Conservation (phyloP, 2,329 filamentous ascomycete species). For the Aspergillus aculeatinus region DNA sequence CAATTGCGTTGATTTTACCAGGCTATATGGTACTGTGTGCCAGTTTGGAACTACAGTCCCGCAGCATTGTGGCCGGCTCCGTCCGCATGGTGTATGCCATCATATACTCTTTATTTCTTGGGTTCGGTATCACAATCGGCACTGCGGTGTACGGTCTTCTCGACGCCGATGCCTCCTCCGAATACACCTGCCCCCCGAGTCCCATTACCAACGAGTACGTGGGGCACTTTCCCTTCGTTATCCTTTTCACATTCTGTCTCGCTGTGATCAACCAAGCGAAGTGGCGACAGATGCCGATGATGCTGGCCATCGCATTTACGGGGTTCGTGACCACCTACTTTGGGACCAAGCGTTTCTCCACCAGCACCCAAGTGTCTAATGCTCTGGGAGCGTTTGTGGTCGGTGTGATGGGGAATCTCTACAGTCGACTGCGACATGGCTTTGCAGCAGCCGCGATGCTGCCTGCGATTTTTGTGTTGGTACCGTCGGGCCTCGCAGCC, state of each 20-base stretch:
- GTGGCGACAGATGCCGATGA: constrained; percentile 74
- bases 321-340: constrained; percentile 80
- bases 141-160: constrained; percentile 63
- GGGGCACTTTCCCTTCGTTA: constrained; percentile 71
- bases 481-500: constrained; percentile 61
- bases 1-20: constrained; percentile 71
- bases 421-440: constrained; percentile 71
- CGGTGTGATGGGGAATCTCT: constrained; percentile 78
- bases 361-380: constrained; percentile 73
- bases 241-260: constrained; percentile 71
- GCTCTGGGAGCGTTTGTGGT: constrained; percentile 76
- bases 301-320: constrained; percentile 71
- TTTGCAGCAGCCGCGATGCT: constrained; percentile 84
- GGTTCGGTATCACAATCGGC: constrained; percentile 70
- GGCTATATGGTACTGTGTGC: constrained; percentile 65
- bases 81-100: constrained; percentile 76
- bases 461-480: constrained; percentile 78
- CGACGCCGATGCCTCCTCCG: constrained; percentile 54
- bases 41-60: constrained; percentile 67
- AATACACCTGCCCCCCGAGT: constrained; percentile 50
- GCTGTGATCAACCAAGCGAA: constrained; percentile 82
- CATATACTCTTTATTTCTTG: constrained; percentile 71
- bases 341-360: constrained; percentile 65
- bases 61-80: constrained; percentile 68
- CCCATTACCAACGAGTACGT: constrained; percentile 50